Conservation (phyloP, 495 filamentous ascomycete genomes). For the Haplographium delicatum region DNA sequence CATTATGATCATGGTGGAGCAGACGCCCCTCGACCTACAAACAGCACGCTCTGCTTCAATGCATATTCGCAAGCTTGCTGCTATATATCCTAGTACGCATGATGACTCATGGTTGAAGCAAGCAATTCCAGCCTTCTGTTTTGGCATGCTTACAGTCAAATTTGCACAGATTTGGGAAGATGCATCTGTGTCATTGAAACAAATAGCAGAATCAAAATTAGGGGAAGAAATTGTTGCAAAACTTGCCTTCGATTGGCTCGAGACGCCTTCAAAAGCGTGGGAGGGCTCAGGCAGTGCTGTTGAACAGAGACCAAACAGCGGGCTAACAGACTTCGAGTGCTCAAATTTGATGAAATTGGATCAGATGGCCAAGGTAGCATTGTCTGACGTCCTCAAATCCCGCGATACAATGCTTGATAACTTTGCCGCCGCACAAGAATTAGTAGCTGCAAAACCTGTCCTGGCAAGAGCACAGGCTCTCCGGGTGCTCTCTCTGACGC, state of each 20-base stretch:
- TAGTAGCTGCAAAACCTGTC: constrained; percentile 31
- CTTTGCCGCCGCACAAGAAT: constrained; percentile 45
- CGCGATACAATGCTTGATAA: constrained; percentile 41
- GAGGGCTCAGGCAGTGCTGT: constrained; percentile 26
- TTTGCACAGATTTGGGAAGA: constrained; percentile 83
- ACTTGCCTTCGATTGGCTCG: constrained; percentile 76
- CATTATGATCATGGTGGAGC: constrained; percentile 65
- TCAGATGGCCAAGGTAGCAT: constrained; percentile 33
- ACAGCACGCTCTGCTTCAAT: constrained; percentile 72
- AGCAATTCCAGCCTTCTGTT: constrained; percentile 76
- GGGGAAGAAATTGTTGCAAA: constrained; percentile 71
- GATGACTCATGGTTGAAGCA: constrained; percentile 58
- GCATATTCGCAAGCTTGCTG: constrained; percentile 72
- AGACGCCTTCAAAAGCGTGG: constrained; percentile 46
- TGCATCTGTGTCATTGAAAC: constrained; percentile 64
- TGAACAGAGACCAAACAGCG: constrained; percentile 21
- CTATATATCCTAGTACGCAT: constrained; percentile 49
- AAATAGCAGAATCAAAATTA: constrained; percentile 60
- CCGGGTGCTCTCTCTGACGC: constrained; percentile 66
- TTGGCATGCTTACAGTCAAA: constrained; percentile 82
- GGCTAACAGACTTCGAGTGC: constrained; percentile 70
- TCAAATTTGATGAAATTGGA: constrained; percentile 61
- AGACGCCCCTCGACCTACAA: constrained; percentile 69
- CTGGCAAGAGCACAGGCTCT: constrained; percentile 70
- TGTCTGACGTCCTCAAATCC: constrained; percentile 34